Percentiles rank a stretch among this genome's conserved stretches.
These are phyloP conservation scores for Cornus florida DNA, from an alignment of 148 eudicot species.

Conservation along the genomic window DNA sequence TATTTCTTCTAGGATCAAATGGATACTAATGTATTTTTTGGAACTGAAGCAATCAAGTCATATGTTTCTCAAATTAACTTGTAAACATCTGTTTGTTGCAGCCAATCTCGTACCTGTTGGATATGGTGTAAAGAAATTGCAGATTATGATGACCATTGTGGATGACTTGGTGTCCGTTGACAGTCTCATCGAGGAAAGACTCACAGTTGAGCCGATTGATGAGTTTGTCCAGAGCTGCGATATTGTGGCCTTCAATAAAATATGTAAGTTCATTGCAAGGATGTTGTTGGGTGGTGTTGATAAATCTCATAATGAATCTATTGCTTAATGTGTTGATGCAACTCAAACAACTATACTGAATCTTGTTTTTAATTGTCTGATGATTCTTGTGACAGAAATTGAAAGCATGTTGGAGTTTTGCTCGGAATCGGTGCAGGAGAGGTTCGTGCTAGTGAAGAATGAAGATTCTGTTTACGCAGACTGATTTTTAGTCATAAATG, in stretches of 20 bases:
- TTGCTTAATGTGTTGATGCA: background rate
- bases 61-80: background rate
- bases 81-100: slow-evolving; percentile 14
- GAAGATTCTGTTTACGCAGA: background rate
- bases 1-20: background rate
- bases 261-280: slow-evolving; percentile 21
- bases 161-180: too few species aligned
- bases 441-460: background rate
- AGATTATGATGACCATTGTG: too few species aligned
- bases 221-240: too few species aligned
- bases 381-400: slow-evolving; percentile 9
- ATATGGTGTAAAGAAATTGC: slow-evolving; percentile 72
- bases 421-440: background rate
- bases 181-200: too few species aligned
- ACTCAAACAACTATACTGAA: too few species aligned
- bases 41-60: background rate
- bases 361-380: background rate
- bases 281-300: background rate
- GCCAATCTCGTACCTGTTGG: slow-evolving; percentile 70
- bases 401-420: background rate
- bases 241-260: slow-evolving; percentile 78
- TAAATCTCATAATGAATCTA: background rate
- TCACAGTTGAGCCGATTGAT: too few species aligned
- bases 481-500: background rate
- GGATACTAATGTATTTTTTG: background rate